These are phyloP conservation scores for Skeletonema marinoi DNA, from an alignment of 108 stramenopile species.

Conservation along the genomic window DNA sequence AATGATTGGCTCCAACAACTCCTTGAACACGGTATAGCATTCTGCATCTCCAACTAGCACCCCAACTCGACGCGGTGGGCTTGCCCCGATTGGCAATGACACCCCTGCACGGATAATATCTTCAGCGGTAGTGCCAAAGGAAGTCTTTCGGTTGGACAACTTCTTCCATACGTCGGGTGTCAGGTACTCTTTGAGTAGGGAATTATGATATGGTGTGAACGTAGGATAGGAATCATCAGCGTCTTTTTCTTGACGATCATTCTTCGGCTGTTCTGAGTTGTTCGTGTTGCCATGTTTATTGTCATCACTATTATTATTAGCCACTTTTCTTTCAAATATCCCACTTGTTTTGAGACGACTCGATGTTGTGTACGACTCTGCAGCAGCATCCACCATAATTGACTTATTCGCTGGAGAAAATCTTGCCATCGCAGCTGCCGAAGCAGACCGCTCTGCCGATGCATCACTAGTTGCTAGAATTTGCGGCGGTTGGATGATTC, in stretches of 20 bases:
- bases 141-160: slow-evolving; percentile 57
- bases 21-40: slow-evolving; percentile 79
- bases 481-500: not conserved
- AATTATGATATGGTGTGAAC: slow-evolving; percentile 46
- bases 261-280: not conserved
- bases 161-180: slow-evolving; percentile 63
- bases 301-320: not conserved
- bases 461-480: slow-evolving; percentile 44
- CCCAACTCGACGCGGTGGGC: slow-evolving; percentile 85
- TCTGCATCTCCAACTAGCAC: slow-evolving; percentile 88
- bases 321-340: not conserved
- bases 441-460: slow-evolving; percentile 26
- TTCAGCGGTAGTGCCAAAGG: slow-evolving; percentile 66
- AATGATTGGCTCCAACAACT: slow-evolving; percentile 77
- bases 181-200: slow-evolving; percentile 72
- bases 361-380: not conserved
- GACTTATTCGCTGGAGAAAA: not conserved
- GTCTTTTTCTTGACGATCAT: not conserved
- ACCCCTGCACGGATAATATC: slow-evolving; percentile 71
- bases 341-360: not conserved
- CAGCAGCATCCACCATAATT: not conserved
- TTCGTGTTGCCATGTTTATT: not conserved
- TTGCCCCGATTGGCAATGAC: slow-evolving; percentile 69
- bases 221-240: slow-evolving; percentile 42
- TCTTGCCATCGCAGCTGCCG: slow-evolving; percentile 10